Evolutionary conservation across 805 yeast genomes (phyloP).

Genomic region (Teunomyces barrocoloradensis): DNA sequence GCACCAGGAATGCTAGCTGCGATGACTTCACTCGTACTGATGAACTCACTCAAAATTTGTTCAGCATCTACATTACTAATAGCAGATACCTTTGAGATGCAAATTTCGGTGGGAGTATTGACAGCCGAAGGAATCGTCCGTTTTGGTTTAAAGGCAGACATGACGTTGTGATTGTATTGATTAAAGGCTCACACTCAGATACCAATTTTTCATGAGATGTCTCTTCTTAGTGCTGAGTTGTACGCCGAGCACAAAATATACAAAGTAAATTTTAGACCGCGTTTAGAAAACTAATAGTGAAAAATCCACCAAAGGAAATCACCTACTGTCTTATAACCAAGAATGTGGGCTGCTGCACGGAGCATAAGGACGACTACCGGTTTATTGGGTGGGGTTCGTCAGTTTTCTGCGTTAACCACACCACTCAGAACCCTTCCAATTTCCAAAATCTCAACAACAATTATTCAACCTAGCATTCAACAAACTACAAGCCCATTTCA

Average conservation of each 20-base stretch:
- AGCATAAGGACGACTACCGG: slow-evolving; percentile 6
- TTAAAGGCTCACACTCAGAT: not conserved
- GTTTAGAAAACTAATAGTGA: not conserved
- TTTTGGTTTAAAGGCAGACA: slow-evolving; percentile 40
- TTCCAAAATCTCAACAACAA: not conserved
- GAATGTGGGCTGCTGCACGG: slow-evolving; percentile 7
- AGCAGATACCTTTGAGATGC: slow-evolving; percentile 24
- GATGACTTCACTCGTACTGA: slow-evolving; percentile 35
- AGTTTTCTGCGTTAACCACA: slow-evolving; percentile 12
- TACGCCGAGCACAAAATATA: not conserved
- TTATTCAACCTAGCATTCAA: slow-evolving; percentile 1
- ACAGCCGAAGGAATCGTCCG: slow-evolving; percentile 44
- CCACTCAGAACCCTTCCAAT: slow-evolving; percentile 7
- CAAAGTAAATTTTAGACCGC: not conserved
- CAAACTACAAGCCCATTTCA: slow-evolving; percentile 12
- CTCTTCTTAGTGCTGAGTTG: slow-evolving; percentile 4
- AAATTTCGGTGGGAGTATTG: slow-evolving; percentile 46
- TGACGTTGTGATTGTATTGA: not conserved
- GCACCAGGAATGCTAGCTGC: slow-evolving; percentile 27
- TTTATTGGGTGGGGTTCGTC: slow-evolving; percentile 7
- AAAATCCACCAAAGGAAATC: not conserved
- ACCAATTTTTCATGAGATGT: not conserved
- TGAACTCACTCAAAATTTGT: slow-evolving; percentile 41
- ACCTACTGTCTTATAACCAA: not conserved
- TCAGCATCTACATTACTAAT: slow-evolving; percentile 46